Base-by-base conservation (phyloP, 305 asterid genomes). In the Fraxinus latifolia region DNA sequence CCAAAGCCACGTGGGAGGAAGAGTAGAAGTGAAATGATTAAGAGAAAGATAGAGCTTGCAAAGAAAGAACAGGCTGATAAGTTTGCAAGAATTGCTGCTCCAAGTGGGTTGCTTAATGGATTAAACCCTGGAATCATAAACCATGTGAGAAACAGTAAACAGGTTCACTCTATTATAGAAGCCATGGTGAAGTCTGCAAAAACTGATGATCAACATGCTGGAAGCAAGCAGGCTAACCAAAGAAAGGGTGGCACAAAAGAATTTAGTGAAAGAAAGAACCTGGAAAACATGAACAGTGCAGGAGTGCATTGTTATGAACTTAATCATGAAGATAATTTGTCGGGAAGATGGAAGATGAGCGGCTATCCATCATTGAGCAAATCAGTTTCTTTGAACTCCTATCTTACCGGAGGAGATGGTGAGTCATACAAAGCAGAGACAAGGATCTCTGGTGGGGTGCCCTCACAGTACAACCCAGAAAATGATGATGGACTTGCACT, bases 101-200 rank as follows among this genome's bases (percentile, higher is more conserved):
- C 93, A 1, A 85, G 90, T 42, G 93, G 93, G 9, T 76, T 90
- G 78, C 91, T 90, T 33, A 87, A 84, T 19, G 93, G 86, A 39
- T 72, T 90, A 77, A 90, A 90, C 82, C 93, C 91, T 21, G 93
- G 91, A 47, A 90, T 90, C 74, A 90, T 90, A 76, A 90, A 90
- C 84, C 93, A 90, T 79, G 93, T 90, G 37, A 85, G 93, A 80
- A 90, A 90, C 83, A 80, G 88, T 55, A 90, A 84, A 85, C 93
- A 90, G 72, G 93, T 90, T 75, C 90, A 87, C 85, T 88, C 93
- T 21, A 90, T 90, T 74, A 88, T 90, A 50, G 90, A 90, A 79
- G 87, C 90, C 65, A 83, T 90, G 6, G 86, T 88, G 80, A 90
- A 77, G 79, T 90, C 90, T 37, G 91, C 86, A 82, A 83, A 76